A percentile compares a stretch with the other conserved stretches of the same genome.
Conservation (phyloP, 495 filamentous ascomycete species). For the Neurospora intermedia region DNA sequence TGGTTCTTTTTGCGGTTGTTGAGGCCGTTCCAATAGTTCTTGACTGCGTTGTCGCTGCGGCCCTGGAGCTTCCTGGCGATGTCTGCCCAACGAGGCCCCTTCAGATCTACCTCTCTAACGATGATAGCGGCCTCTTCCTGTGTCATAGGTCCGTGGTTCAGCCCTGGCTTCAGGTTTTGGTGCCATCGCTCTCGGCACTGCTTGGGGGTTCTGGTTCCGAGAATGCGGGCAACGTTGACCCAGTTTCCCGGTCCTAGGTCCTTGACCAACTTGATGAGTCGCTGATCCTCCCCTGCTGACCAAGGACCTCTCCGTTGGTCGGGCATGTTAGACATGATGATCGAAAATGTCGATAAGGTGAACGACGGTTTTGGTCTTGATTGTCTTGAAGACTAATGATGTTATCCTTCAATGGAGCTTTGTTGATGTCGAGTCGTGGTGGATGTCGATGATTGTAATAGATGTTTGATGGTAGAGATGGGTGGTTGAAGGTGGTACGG, state of each 20-base stretch:
- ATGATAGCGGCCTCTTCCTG: slow-evolving; percentile 79
- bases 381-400: neutral
- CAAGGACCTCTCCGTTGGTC: slow-evolving; percentile 55
- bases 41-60: slow-evolving; percentile 93
- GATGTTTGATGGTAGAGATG: neutral
- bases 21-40: slow-evolving; percentile 99
- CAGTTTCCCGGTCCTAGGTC: slow-evolving; percentile 79
- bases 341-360: neutral
- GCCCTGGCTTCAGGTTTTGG: slow-evolving; percentile 83
- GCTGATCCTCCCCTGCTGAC: slow-evolving; percentile 69
- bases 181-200: slow-evolving; percentile 94
- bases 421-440: neutral
- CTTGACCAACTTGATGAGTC: slow-evolving; percentile 62
- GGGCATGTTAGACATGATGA: neutral
- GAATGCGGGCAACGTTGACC: slow-evolving; percentile 73
- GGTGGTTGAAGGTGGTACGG: neutral
- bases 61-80: slow-evolving; percentile 80
- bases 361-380: neutral
- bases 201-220: slow-evolving; percentile 76
- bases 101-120: slow-evolving; percentile 66
- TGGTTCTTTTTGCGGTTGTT: slow-evolving; percentile 59
- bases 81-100: slow-evolving; percentile 91
- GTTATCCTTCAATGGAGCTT: neutral
- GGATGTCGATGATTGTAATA: neutral
- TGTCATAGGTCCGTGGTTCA: slow-evolving; percentile 89